phyloP scores from a whole-genome alignment of 2,329 filamentous ascomycete genomes.

The Laburnicola sp. region DNA sequence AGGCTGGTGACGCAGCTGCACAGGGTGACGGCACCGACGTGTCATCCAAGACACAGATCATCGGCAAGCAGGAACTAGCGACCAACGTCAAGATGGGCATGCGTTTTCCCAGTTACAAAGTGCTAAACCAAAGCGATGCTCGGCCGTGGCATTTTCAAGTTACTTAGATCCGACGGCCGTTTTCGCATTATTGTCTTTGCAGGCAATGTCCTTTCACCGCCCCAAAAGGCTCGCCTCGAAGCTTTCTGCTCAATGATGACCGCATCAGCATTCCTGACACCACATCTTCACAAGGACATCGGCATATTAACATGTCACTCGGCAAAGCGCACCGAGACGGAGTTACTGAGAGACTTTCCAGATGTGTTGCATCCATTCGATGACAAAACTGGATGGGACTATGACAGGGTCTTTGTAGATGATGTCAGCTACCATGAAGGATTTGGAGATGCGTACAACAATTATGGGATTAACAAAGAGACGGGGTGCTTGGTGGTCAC shows the following conservation, averaged over 20 bases:
- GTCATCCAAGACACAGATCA: conserved; percentile 22
- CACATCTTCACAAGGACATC: conserved; percentile 55
- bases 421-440: conserved; percentile 51
- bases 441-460: conserved; percentile 54
- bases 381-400: conserved; percentile 44
- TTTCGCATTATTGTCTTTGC: conserved; percentile 66
- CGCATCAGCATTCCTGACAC: conserved; percentile 47
- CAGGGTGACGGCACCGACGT: conserved; percentile 56
- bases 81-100: conserved; percentile 55
- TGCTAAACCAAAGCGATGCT: conserved; percentile 61
- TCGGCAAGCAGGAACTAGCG: conserved; percentile 50
- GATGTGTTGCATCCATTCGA: conserved; percentile 51
- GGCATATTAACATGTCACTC: conserved; percentile 66
- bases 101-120: conserved; percentile 62
- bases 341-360: conserved; percentile 49
- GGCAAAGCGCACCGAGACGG: conserved; percentile 52
- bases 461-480: conserved; percentile 61
- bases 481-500: conserved; percentile 62
- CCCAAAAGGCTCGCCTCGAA: conserved; percentile 52
- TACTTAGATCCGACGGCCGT: conserved; percentile 59
- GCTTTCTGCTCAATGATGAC: conserved; percentile 53
- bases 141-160: conserved; percentile 63
- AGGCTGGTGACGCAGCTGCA: conserved; percentile 49
- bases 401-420: conserved; percentile 52
- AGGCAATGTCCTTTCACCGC: conserved; percentile 55